Evolutionary conservation across 2,329 filamentous ascomycete species (phyloP), one percentile per base, ranked within the genome.

Genomic region (Bipolaris zeicola): DNA sequence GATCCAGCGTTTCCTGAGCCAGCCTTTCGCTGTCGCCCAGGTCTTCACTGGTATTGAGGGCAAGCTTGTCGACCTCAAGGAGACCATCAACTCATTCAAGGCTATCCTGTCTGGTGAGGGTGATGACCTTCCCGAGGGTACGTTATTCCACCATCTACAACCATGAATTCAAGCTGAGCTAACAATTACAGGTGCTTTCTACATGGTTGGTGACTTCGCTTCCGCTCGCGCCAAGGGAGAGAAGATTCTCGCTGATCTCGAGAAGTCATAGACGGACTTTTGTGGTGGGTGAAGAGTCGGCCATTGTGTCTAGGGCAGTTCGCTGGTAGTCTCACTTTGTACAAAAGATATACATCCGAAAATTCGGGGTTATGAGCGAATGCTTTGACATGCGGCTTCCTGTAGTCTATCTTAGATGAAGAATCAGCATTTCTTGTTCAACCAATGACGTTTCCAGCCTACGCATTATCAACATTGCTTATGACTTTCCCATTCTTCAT

Each of bases 1-100:
- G 88, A 89, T 99, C 80, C 95, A 99, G 87, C 91, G 93, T 90
- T 99, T 99, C 92, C 86, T 99, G 86, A 91, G 87, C 82, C 95
- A 99, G 87, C 95, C 95, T 79, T 99, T 99, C 88, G 95, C 95
- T 73, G 95, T 89, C 75, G 87, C 87, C 70, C 84, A 89, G 79
- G 87, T 93, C 76, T 93, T 93, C 88, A 93, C 90, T 81, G 87
- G 87, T 87, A 97, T 97, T 79, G 91, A 97, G 89, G 95, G 95
- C 82, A 87, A 87, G 82, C 90, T 99, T 71, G 95, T 99, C 75
- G 92, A 97, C 82, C 86, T 99, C 71, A 98, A 99, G 91, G 92
- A 96, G 81, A 99, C 95, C 79, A 97, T 99, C 77, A 79, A 84
- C 77, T 96, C 90, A 60, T 99, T 99, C 91, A 96, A 98, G 91